Conservation (phyloP, 805 yeast species). For the Yamadazyma kitorensis region DNA sequence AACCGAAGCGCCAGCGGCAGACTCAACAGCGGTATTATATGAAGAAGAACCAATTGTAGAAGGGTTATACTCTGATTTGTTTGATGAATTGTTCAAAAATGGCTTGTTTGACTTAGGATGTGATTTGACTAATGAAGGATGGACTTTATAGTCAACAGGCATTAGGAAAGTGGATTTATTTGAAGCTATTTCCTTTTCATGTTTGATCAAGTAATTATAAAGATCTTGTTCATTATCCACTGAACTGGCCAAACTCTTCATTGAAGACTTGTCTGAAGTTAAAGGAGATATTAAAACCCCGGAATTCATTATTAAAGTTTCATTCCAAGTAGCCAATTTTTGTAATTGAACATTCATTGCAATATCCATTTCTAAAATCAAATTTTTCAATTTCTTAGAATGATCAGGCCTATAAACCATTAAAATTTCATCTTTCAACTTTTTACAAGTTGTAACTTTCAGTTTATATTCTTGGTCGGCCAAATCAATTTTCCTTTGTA, state of each 20-base stretch:
- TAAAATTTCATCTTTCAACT: constrained; percentile 69
- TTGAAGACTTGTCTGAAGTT: constrained; percentile 53
- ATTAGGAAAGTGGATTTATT: constrained; percentile 45
- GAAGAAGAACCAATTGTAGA: constrained; percentile 2
- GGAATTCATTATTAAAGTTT: constrained; percentile 75
- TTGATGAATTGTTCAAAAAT: constrained; percentile 21
- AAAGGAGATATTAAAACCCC: constrained; percentile 84
- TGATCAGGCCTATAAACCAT: constrained; percentile 74
- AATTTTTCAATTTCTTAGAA: constrained; percentile 66
- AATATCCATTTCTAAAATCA: constrained; percentile 82
- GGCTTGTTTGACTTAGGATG: constrained; percentile 30
- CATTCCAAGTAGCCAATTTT: constrained; percentile 84
- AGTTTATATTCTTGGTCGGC: constrained; percentile 87
- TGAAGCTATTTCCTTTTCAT: constrained; percentile 32
- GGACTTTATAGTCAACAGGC: constrained; percentile 71
- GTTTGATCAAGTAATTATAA: constrained; percentile 60
- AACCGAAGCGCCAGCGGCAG: background rate
- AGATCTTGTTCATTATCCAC: constrained; percentile 84
- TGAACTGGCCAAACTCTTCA: constrained; percentile 72
- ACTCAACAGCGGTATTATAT: background rate
- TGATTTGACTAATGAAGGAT: constrained; percentile 54
- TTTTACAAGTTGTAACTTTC: constrained; percentile 69
- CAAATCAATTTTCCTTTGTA: constrained; percentile 70
- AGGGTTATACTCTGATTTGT: background rate
- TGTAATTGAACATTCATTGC: constrained; percentile 87